These are phyloP conservation scores for Pyrrhoderma lamaoense DNA, from an alignment of 1,284 basidiomycete genomes.

Conservation along the genomic window DNA sequence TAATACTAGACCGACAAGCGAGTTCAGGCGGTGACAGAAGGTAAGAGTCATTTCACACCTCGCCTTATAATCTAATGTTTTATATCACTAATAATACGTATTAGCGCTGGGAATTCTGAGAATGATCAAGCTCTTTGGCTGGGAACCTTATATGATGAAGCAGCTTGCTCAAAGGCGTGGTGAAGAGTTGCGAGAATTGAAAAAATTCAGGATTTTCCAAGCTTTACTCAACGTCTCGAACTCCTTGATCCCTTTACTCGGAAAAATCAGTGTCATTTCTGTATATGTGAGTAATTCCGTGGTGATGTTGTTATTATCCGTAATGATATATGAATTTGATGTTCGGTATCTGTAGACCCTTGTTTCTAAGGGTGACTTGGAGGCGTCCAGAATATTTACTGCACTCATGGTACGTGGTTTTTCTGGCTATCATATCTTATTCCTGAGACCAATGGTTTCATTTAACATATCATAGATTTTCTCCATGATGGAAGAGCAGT, in stretches of 20 bases:
- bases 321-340: no score
- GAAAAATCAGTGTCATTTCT: conserved; percentile 4
- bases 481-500: conserved; percentile 7
- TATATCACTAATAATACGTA: not conserved
- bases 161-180: conserved; percentile 34
- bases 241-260: conserved; percentile 5
- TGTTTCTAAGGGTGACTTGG: conserved; percentile 9
- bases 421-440: no score
- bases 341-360: conserved; percentile 6
- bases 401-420: conserved; percentile 3
- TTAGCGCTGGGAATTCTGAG: conserved; percentile 27
- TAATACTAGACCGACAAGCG: conserved; percentile 30
- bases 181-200: conserved; percentile 6
- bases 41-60: conserved; percentile 16
- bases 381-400: conserved; percentile 8
- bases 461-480: conserved; percentile 3
- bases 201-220: conserved; percentile 1
- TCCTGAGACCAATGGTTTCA: not conserved
- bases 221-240: conserved; percentile 7
- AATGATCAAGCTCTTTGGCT: conserved; percentile 57
- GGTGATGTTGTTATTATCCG: not conserved
- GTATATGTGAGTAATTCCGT: conserved; percentile 6
- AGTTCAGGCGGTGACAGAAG: conserved; percentile 34
- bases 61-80: no score
- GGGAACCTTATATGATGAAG: conserved; percentile 42